Conservation (phyloP, 2,329 filamentous ascomycete genomes). For the Cladosporium oxysporum region DNA sequence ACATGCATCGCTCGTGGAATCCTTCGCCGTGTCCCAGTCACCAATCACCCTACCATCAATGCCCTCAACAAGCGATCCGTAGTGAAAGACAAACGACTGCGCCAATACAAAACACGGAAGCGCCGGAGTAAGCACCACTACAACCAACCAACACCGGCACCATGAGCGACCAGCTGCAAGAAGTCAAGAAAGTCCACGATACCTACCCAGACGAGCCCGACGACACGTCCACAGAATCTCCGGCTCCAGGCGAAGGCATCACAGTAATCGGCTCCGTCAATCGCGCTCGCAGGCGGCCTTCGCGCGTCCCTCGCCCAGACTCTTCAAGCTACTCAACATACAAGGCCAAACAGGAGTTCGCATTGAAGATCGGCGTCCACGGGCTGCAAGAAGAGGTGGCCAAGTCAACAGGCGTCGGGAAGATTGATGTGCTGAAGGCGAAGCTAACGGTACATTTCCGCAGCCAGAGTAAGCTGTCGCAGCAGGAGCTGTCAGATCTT, state of each 20-base stretch:
- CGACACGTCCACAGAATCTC: slow-evolving; percentile 3
- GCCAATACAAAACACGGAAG: neutral
- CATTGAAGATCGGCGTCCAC: slow-evolving; percentile 36
- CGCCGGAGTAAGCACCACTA: neutral
- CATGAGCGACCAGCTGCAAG: slow-evolving; percentile 29
- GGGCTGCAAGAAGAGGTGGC: slow-evolving; percentile 36
- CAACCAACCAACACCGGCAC: neutral
- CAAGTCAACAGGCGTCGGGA: slow-evolving; percentile 31
- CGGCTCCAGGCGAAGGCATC: slow-evolving; percentile 23
- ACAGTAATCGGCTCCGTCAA: slow-evolving; percentile 29
- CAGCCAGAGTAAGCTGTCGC: slow-evolving; percentile 97
- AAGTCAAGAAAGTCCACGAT: slow-evolving; percentile 31
- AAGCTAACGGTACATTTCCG: slow-evolving; percentile 37
- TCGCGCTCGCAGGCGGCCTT: slow-evolving; percentile 37
- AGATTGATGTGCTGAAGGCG: slow-evolving; percentile 31
- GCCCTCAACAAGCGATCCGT: neutral
- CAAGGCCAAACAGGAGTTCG: slow-evolving; percentile 36
- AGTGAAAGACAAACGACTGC: neutral
- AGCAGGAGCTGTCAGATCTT: slow-evolving; percentile 91
- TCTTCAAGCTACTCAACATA: slow-evolving; percentile 36
- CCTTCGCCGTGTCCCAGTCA: neutral
- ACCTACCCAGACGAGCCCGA: slow-evolving; percentile 25
- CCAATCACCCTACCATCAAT: slow-evolving; percentile 6
- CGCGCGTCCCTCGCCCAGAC: slow-evolving; percentile 35
- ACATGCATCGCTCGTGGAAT: neutral